Conservation (phyloP, 164 flowering plant species). For the Malania oleifera region DNA sequence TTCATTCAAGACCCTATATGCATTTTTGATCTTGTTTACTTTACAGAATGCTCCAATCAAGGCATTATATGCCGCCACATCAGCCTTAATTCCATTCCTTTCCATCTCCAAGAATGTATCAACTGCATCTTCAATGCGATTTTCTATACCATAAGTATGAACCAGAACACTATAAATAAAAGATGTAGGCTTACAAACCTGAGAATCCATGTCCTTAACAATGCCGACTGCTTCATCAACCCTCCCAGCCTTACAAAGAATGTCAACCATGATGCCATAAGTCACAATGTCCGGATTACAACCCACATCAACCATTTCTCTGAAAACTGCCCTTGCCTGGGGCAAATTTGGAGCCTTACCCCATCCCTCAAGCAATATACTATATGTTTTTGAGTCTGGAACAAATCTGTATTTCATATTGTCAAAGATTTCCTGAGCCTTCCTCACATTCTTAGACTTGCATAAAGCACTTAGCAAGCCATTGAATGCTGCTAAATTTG, state of each 20-base stretch:
- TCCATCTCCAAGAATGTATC: conserved; percentile 81
- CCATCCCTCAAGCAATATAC: conserved; percentile 87
- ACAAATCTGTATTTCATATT: conserved; percentile 47
- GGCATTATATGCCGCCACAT: conserved; percentile 77
- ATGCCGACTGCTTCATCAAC: conserved; percentile 61
- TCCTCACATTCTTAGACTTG: conserved; percentile 81
- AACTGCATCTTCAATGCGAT: conserved; percentile 77
- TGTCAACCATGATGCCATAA: conserved; percentile 84
- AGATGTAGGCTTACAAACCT: conserved; percentile 59
- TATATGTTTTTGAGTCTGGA: conserved; percentile 79
- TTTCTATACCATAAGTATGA: conserved; percentile 77
- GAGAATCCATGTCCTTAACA: conserved; percentile 55
- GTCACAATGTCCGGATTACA: conserved; percentile 86
- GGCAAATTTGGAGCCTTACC: conserved; percentile 77
- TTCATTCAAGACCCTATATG: conserved; percentile 58
- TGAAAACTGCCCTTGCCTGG: conserved; percentile 67
- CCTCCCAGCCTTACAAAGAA: conserved; percentile 87
- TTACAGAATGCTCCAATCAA: conserved; percentile 86
- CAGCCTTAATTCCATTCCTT: conserved; percentile 57
- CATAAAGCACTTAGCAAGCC: conserved; percentile 75
- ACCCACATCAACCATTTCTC: conserved; percentile 60
- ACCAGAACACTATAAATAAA: conserved; percentile 74
- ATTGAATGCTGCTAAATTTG: conserved; percentile 75
- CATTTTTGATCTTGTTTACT: conserved; percentile 58
- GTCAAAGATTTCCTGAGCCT: conserved; percentile 89